Percentiles rank a stretch among this genome's conserved stretches.
Evolutionary conservation across 352 stramenopile genomes (phyloP).

Genomic region (Phytopythium oedochilum): DNA sequence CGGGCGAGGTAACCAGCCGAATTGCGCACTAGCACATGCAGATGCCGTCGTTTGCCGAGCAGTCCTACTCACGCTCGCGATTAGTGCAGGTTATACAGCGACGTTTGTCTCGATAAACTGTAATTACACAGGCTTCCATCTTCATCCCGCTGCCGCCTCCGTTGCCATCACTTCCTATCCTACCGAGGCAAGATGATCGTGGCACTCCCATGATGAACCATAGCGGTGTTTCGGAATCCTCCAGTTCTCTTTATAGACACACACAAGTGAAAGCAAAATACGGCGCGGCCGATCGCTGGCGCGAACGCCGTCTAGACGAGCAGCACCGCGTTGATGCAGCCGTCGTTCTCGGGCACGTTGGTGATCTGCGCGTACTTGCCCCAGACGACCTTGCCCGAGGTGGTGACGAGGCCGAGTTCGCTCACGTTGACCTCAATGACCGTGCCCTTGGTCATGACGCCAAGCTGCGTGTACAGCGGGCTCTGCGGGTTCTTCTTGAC

Average conservation of each 20-base stretch:
- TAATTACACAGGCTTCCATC: not conserved
- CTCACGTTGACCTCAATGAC: slow-evolving; percentile 99
- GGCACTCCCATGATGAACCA: too few species aligned
- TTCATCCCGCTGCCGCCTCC: too few species aligned
- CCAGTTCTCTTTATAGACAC: slow-evolving; percentile 3
- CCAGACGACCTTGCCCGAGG: slow-evolving; percentile 99
- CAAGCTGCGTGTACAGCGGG: slow-evolving; percentile 96
- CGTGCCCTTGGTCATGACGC: slow-evolving; percentile 99
- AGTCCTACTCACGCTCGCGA: not conserved
- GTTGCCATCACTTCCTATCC: too few species aligned
- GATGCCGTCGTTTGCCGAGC: not conserved
- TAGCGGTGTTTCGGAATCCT: not conserved
- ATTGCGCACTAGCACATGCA: not conserved
- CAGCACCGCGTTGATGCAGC: slow-evolving; percentile 99
- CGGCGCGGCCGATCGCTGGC: not conserved
- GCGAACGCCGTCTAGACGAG: slow-evolving; percentile 87
- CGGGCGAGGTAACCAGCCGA: not conserved
- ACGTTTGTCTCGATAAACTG: not conserved
- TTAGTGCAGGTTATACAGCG: not conserved
- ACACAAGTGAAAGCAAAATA: slow-evolving; percentile 1
- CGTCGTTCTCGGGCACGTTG: slow-evolving; percentile 99
- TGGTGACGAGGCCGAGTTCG: slow-evolving; percentile 99
- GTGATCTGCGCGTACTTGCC: slow-evolving; percentile 99
- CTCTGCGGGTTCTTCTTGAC: slow-evolving; percentile 99
- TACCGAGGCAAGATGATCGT: too few species aligned